Conservation (phyloP, 116 monocot genomes). For the Cymodocea nodosa region DNA sequence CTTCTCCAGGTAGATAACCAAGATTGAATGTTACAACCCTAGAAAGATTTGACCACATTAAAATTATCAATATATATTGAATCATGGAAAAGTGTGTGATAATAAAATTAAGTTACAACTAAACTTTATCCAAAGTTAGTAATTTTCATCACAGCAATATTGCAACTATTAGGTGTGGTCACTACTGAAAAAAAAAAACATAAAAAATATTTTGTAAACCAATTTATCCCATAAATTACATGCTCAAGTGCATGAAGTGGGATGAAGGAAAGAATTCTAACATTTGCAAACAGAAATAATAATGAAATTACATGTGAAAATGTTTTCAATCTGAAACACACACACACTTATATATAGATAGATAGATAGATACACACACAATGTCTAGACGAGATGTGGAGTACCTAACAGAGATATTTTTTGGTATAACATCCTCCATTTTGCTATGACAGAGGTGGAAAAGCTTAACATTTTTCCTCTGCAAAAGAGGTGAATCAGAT, state of each 20-base stretch:
- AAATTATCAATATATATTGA: neutral
- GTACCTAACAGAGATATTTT: slow-evolving; percentile 45
- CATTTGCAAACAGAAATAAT: too few relatives aligned
- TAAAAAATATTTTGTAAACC: too few relatives aligned
- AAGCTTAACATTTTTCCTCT: slow-evolving; percentile 51
- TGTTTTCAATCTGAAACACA: too few relatives aligned
- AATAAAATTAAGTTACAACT: neutral
- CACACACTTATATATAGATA: too few relatives aligned
- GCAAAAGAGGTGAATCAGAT: neutral
- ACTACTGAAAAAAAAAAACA: too few relatives aligned
- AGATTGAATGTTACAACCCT: slow-evolving; percentile 89
- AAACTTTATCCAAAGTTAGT: neutral
- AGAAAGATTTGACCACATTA: slow-evolving; percentile 7
- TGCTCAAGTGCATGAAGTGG: too few relatives aligned
- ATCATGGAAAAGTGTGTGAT: neutral
- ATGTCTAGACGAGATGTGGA: neutral
- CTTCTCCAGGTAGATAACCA: slow-evolving; percentile 90
- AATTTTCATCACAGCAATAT: neutral
- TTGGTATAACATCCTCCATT: slow-evolving; percentile 66
- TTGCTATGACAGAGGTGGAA: slow-evolving; percentile 73
- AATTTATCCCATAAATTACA: too few relatives aligned
- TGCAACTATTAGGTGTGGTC: too few relatives aligned
- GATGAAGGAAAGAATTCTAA: too few relatives aligned
- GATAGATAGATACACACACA: too few relatives aligned
- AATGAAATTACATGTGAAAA: too few relatives aligned